Evolutionary conservation across 257 asterid genomes (phyloP).

Genomic region (Nemophila menziesii): DNA sequence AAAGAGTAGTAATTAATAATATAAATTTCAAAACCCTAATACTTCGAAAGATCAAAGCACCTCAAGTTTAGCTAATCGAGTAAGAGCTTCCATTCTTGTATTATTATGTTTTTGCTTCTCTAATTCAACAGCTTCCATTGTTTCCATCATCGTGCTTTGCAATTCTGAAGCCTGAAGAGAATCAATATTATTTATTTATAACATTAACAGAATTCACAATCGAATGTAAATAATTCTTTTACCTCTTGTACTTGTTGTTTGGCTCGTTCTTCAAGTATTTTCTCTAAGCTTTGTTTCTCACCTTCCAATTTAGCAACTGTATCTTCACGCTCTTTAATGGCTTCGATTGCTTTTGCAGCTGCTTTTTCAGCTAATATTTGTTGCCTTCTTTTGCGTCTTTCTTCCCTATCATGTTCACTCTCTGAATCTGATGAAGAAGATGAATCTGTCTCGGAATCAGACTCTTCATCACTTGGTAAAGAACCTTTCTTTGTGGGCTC

Average conservation of each 20-base stretch:
- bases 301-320: slow-evolving; percentile 88
- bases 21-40: slow-evolving; percentile 2
- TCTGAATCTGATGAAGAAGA: slow-evolving; percentile 74
- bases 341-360: slow-evolving; percentile 74
- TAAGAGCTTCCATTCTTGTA: slow-evolving; percentile 86
- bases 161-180: slow-evolving; percentile 68
- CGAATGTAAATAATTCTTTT: slow-evolving; percentile 7
- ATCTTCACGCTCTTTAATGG: slow-evolving; percentile 83
- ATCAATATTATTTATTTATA: slow-evolving; percentile 1
- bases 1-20: slow-evolving; percentile 10
- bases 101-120: slow-evolving; percentile 91
- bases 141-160: slow-evolving; percentile 87
- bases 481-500: slow-evolving; percentile 39
- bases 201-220: not conserved
- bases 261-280: slow-evolving; percentile 83
- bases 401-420: slow-evolving; percentile 81
- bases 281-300: slow-evolving; percentile 90
- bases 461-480: slow-evolving; percentile 52
- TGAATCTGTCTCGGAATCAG: slow-evolving; percentile 65
- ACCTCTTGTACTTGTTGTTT: slow-evolving; percentile 93
- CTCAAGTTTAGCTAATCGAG: slow-evolving; percentile 73
- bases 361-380: slow-evolving; percentile 87
- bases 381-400: slow-evolving; percentile 74
- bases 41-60: slow-evolving; percentile 18
- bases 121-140: slow-evolving; percentile 88